A percentile compares a stretch with the other conserved stretches of the same genome.
These are phyloP conservation scores for Suillus fuscotomentosus DNA, from an alignment of 768 basidiomycete genomes.

Conservation along the genomic window DNA sequence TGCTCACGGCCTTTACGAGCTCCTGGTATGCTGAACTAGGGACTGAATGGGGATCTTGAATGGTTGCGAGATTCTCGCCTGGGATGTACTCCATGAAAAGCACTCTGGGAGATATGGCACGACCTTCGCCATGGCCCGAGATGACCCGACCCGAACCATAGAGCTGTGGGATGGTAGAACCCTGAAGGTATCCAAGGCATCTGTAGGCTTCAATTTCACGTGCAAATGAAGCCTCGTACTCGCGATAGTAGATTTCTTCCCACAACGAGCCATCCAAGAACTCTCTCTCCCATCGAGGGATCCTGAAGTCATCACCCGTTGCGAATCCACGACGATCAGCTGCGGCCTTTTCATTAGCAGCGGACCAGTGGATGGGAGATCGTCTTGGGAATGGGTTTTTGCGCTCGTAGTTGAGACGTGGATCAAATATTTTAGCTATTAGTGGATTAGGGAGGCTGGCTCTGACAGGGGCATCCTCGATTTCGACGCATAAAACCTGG, in stretches of 20 bases:
- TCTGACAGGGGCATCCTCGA: background rate
- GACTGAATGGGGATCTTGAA: background rate
- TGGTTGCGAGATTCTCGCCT: background rate
- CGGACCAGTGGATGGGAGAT: background rate
- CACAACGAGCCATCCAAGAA: background rate
- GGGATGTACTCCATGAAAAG: conserved; percentile 3
- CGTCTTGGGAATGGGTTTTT: background rate
- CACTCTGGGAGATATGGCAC: conserved; percentile 1
- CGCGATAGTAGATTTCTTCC: background rate
- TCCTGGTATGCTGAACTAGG: background rate
- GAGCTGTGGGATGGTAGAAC: background rate
- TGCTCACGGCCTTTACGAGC: background rate
- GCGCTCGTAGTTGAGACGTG: background rate
- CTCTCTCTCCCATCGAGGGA: background rate
- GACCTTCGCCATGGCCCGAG: background rate
- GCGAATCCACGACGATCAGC: background rate
- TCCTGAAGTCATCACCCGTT: background rate
- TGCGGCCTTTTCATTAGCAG: background rate
- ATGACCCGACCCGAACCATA: conserved; percentile 1
- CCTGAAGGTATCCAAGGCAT: background rate
- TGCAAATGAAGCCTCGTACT: background rate
- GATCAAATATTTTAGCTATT: background rate
- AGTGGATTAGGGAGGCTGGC: background rate
- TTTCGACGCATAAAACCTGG: background rate
- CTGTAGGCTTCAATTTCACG: background rate